A percentile compares a stretch with the other conserved stretches of the same genome.
These are phyloP conservation scores for Luvunga scandens DNA, from an alignment of 345 rosid genomes.

Conservation along the genomic window DNA sequence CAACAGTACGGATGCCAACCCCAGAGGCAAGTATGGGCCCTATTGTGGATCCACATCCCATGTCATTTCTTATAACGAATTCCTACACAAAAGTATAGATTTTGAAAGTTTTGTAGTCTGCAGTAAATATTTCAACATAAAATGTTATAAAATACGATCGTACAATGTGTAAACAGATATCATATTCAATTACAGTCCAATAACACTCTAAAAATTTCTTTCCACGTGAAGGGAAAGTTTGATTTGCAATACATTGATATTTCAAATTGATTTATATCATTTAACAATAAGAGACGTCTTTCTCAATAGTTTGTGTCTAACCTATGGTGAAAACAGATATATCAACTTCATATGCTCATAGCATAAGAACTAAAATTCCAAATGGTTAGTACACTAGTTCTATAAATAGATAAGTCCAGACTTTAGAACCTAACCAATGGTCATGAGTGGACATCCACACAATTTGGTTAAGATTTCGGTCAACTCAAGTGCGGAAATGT, in stretches of 20 bases:
- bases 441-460: neutral
- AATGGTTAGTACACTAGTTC: neutral
- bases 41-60: constrained; percentile 98
- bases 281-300: neutral
- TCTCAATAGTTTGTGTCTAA: neutral
- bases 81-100: constrained; percentile 44
- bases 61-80: constrained; percentile 93
- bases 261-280: neutral
- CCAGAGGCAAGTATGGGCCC: constrained; percentile 98
- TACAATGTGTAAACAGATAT: neutral
- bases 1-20: constrained; percentile 86
- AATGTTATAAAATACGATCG: neutral
- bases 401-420: neutral
- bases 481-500: neutral
- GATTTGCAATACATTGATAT: neutral
- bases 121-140: neutral
- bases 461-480: neutral
- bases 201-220: neutral
- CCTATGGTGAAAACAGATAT: neutral
- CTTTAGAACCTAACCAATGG: neutral
- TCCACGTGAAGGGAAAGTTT: neutral
- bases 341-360: neutral
- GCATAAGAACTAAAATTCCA: neutral
- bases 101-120: neutral
- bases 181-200: neutral